Percentiles rank a stretch among this genome's conserved stretches.
phyloP scores from a whole-genome alignment of 1,139 yeast species.

The Waltiozyma sp. region DNA sequence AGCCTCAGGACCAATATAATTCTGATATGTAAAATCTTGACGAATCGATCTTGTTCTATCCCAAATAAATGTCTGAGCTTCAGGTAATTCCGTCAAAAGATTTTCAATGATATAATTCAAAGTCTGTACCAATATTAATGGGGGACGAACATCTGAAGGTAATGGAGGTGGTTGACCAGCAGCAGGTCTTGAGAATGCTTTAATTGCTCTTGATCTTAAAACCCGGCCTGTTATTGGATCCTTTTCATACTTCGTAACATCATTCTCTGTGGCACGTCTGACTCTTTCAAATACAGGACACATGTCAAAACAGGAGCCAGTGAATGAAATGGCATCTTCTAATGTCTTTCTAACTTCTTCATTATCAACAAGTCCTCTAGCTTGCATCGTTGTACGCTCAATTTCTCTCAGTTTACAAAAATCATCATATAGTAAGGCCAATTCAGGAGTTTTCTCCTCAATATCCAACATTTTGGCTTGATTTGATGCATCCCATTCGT shows the following conservation, averaged over 20 bases:
- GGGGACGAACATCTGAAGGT: slow-evolving; percentile 96
- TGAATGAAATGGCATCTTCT: slow-evolving; percentile 76
- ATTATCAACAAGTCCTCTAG: slow-evolving; percentile 73
- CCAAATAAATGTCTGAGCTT: slow-evolving; percentile 90
- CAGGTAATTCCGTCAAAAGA: slow-evolving; percentile 59
- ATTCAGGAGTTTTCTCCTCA: slow-evolving; percentile 32
- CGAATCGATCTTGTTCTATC: slow-evolving; percentile 96
- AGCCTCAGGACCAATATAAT: slow-evolving; percentile 88
- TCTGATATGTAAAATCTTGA: slow-evolving; percentile 95
- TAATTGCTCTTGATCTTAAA: slow-evolving; percentile 57
- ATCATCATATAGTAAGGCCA: slow-evolving; percentile 41
- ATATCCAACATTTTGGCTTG: slow-evolving; percentile 34
- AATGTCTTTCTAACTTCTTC: slow-evolving; percentile 75
- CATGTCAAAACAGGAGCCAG: slow-evolving; percentile 88
- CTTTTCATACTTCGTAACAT: slow-evolving; percentile 70
- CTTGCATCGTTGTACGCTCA: slow-evolving; percentile 77
- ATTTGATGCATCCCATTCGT: slow-evolving; percentile 47
- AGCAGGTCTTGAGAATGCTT: slow-evolving; percentile 93
- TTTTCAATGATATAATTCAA: slow-evolving; percentile 60
- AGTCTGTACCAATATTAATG: slow-evolving; percentile 54
- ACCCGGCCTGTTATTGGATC: slow-evolving; percentile 56
- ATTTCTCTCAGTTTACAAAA: slow-evolving; percentile 64
- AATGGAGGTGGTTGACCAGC: slow-evolving; percentile 98
- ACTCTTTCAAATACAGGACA: slow-evolving; percentile 92
- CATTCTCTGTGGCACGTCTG: slow-evolving; percentile 78